Conservation (phyloP, 441 rosid genomes). For the Gossypium lobatum region DNA sequence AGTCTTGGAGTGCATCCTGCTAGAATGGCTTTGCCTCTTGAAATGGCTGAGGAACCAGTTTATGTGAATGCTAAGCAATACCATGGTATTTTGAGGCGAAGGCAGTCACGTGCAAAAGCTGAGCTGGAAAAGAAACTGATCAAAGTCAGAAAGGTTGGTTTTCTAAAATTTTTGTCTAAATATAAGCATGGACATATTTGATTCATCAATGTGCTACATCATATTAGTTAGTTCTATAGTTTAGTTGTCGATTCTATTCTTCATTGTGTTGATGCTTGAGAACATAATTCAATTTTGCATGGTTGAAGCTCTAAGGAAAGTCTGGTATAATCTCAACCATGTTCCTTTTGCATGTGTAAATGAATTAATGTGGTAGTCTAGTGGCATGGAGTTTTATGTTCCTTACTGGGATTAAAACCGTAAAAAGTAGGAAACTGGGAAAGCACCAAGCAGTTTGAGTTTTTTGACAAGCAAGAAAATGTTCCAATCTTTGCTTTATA, state of each 20-base stretch:
- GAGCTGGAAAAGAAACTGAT: slow-evolving; percentile 32
- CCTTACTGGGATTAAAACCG: background rate
- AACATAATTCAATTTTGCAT: background rate
- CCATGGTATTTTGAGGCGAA: slow-evolving; percentile 41
- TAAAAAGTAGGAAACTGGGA: background rate
- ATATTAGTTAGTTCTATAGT: background rate
- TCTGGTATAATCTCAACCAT: background rate
- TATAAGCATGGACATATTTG: background rate
- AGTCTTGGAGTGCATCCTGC: slow-evolving; percentile 22
- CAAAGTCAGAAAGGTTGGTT: slow-evolving; percentile 30
- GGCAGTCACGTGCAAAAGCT: slow-evolving; percentile 40
- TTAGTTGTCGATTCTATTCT: background rate
- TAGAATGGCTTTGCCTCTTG: slow-evolving; percentile 35
- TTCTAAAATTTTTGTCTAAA: background rate
- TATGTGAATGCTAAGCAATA: slow-evolving; percentile 22
- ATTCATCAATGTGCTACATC: background rate
- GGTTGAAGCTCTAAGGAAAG: background rate
- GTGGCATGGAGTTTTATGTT: background rate
- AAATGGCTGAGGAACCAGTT: slow-evolving; percentile 38
- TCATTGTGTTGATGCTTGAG: background rate
- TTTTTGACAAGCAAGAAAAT: background rate
- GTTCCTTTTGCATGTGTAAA: slow-evolving; percentile 1
- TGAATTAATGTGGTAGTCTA: background rate
- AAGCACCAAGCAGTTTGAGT: background rate
- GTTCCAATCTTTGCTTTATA: background rate